phyloP scores from a whole-genome alignment of 1,284 basidiomycete species.

The Afroboletus lepidellus region DNA sequence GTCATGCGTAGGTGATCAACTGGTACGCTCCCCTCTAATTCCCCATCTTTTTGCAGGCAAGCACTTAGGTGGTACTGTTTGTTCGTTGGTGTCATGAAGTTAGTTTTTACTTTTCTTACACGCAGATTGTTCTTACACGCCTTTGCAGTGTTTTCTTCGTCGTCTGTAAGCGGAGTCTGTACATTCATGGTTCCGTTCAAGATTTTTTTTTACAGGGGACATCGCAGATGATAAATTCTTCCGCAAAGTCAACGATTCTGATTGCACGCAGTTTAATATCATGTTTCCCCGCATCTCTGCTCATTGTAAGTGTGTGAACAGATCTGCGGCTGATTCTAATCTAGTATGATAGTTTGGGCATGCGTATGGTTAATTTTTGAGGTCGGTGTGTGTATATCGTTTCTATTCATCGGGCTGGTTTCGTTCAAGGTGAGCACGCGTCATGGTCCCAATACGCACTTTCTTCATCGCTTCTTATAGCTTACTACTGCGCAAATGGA shows the following conservation, averaged over 20 bases:
- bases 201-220: constrained; percentile 56
- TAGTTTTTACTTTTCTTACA: constrained; percentile 27
- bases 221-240: constrained; percentile 83
- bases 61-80: constrained; percentile 79
- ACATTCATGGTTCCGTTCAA: neutral
- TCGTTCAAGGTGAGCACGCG: constrained; percentile 64
- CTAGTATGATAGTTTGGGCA: constrained; percentile 60
- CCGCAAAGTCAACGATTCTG: constrained; percentile 81
- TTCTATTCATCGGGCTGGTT: constrained; percentile 67
- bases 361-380: constrained; percentile 73
- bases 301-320: constrained; percentile 46
- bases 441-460: constrained; percentile 1
- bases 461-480: constrained; percentile 33
- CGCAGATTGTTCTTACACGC: constrained; percentile 15
- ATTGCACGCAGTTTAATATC: constrained; percentile 73
- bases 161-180: constrained; percentile 52
- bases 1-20: constrained; percentile 61
- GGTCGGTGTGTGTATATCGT: constrained; percentile 62
- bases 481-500: constrained; percentile 53
- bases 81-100: constrained; percentile 84
- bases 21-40: constrained; percentile 12
- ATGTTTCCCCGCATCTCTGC: constrained; percentile 65
- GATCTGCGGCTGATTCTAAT: constrained; percentile 2
- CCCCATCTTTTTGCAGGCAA: constrained; percentile 38
- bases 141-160: constrained; percentile 67